phyloP scores from a whole-genome alignment of 805 yeast species.

The Yarrowia bubula region DNA sequence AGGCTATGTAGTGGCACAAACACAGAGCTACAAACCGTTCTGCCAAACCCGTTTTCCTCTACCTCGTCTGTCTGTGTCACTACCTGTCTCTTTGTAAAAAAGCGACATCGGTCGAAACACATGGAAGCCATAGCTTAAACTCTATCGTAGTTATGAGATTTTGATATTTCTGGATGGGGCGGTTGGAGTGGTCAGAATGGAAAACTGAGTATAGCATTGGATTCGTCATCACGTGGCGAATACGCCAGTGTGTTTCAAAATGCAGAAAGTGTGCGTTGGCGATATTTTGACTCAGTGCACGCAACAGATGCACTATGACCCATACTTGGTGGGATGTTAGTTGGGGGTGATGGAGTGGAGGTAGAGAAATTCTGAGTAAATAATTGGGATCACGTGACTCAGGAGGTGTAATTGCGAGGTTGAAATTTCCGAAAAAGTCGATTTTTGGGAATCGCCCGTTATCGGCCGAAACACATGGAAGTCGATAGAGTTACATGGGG shows the following conservation, averaged over 20 bases:
- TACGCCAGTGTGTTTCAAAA: no score
- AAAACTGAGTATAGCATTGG: neutral
- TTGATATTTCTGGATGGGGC: neutral
- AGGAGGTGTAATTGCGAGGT: neutral
- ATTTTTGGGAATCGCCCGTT: neutral
- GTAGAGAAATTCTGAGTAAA: neutral
- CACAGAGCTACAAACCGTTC: neutral
- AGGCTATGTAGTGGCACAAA: neutral
- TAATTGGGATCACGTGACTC: neutral
- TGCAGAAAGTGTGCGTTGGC: neutral
- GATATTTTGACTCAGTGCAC: neutral
- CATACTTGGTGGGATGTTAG: neutral
- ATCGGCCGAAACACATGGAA: slow-evolving; percentile 16
- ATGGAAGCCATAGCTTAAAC: neutral
- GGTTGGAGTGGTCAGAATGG: neutral
- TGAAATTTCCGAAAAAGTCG: neutral
- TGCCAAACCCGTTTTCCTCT: neutral
- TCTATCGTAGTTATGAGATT: neutral
- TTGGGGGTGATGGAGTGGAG: neutral
- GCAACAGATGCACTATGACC: slow-evolving; percentile 12
- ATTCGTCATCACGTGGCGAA: neutral
- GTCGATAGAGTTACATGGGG: neutral
- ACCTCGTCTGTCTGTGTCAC: neutral
- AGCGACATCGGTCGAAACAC: neutral
- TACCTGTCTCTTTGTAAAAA: neutral